These are phyloP conservation scores for Colletotrichum spinosum DNA, from an alignment of 2,329 filamentous ascomycete species.

Conservation along the genomic window DNA sequence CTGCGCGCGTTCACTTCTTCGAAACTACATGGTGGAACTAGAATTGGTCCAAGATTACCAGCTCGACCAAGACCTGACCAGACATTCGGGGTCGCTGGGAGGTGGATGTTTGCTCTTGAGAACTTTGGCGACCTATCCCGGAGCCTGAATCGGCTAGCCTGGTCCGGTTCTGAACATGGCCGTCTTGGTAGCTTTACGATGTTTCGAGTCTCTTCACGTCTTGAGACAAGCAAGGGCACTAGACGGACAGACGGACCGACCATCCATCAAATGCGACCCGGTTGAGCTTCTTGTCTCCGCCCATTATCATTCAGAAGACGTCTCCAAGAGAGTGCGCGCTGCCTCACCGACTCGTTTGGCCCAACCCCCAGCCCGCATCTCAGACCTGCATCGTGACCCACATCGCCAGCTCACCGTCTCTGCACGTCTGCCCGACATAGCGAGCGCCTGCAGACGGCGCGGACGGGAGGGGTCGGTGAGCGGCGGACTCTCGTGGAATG, in stretches of 20 bases:
- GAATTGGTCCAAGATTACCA: no score
- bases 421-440: constrained; percentile 15
- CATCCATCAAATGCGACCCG: not conserved
- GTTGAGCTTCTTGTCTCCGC: not conserved
- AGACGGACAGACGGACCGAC: constrained; percentile 2
- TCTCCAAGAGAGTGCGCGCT: constrained; percentile 5
- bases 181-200: not conserved
- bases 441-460: not conserved
- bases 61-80: no score
- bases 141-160: not conserved
- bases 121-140: no score
- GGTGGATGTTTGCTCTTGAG: no score
- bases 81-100: no score
- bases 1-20: no score
- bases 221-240: not conserved
- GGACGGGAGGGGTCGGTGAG: not conserved
- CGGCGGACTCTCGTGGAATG: not conserved
- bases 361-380: constrained; percentile 21
- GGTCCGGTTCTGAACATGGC: not conserved
- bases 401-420: constrained; percentile 27
- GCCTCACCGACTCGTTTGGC: constrained; percentile 18
- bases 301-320: not conserved
- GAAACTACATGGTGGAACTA: no score
- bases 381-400: constrained; percentile 28
- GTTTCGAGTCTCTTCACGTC: not conserved